Percentiles rank a stretch among this genome's conserved stretches.
These are phyloP conservation scores for Apophysomyces variabilis DNA, from an alignment of 371 early-diverging fungal genomes.

Conservation along the genomic window DNA sequence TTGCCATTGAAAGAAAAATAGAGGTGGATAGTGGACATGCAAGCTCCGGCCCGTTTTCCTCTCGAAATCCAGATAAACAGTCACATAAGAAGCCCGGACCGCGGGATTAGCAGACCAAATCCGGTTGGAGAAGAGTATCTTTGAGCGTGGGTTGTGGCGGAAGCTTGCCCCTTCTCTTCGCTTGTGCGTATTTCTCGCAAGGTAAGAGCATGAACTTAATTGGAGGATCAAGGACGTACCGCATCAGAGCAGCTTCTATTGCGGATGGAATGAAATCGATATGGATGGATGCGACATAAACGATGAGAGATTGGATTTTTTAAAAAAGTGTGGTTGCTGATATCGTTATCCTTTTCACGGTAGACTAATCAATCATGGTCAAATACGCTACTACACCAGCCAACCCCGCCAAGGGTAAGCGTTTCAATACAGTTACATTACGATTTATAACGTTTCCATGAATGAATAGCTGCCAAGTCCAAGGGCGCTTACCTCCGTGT, in stretches of 20 bases:
- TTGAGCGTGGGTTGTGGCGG: background rate
- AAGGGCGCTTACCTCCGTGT: conserved; percentile 37
- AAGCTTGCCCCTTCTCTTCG: conserved; percentile 1
- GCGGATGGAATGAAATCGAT: background rate
- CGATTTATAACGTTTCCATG: background rate
- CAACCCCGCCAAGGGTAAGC: conserved; percentile 43
- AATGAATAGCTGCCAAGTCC: conserved; percentile 30
- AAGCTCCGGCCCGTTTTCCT: no score
- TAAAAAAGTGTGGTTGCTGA: no score
- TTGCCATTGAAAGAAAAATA: conserved; percentile 17
- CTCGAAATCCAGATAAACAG: no score
- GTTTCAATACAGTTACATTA: background rate
- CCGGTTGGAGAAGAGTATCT: background rate
- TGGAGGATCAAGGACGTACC: no score
- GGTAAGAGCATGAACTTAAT: background rate
- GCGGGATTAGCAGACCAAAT: background rate
- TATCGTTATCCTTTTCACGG: background rate
- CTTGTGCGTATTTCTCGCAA: conserved; percentile 9
- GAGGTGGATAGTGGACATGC: background rate
- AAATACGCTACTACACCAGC: conserved; percentile 49
- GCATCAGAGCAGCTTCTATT: no score
- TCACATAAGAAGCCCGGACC: background rate
- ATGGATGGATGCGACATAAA: conserved; percentile 4
- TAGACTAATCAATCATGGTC: conserved; percentile 30
- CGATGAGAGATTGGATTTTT: background rate